Base-by-base conservation (phyloP, 1,139 yeast species). In the Taphrina confusa region DNA sequence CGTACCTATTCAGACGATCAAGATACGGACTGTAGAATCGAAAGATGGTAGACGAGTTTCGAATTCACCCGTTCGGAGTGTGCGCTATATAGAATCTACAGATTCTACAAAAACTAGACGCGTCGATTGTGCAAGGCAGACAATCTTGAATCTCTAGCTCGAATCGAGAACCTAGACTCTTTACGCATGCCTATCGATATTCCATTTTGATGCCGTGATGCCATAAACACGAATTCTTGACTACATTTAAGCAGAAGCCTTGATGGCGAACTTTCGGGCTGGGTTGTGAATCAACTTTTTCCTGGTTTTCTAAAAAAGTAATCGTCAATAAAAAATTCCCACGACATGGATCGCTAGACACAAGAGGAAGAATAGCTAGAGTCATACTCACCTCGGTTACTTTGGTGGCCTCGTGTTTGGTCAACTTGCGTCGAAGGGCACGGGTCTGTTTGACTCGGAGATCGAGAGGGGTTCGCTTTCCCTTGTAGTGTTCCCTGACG, bases 371-470 rank as follows among this genome's bases (percentile, higher is more conserved):
- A 47, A 47, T 47, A 47, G 52, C 50, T 9, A 16, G 50, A 11
- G 28, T 11, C 5, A 47, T 33, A 47, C 52, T 47, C 42, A 47
- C 52, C 42, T 87, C 96, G 90, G 82, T 86, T 91, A 79, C 98
- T 97, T 95, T 86, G 89, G 80, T 97, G 95, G 75, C 84, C 82
- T 92, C 97, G 79, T 80, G 79, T 76, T 86, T 82, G 78, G 97
- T 84, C 77, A 92, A 84, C 78, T 85, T 83, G 84, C 97, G 89
- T 87, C 98, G 91, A 80, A 92, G 81, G 79, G 98, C 97, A 85
- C 97, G 92, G 80, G 98, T 92, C 87, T 92, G 88, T 91, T 92
- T 92, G 75, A 89, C 96, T 83, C 97, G 92, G 81, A 92, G 85
- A 78, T 91, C 97, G 84, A 91, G 91, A 82, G 98, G 98, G 78